phyloP scores from a whole-genome alignment of 2,329 filamentous ascomycete genomes.

The Paraphaeosphaeria minitans region DNA sequence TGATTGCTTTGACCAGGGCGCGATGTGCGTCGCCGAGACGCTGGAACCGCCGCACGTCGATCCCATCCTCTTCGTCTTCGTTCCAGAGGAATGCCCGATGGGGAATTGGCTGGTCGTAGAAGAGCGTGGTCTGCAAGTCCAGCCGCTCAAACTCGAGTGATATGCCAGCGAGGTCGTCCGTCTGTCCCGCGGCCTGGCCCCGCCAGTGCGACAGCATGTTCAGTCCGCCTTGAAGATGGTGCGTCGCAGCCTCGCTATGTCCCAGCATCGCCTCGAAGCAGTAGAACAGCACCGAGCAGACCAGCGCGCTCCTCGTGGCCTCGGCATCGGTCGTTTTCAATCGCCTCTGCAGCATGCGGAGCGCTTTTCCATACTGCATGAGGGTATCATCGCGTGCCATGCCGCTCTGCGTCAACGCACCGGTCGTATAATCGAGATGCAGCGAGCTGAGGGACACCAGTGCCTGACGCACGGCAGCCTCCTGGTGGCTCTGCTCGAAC shows the following conservation, averaged over 20 bases:
- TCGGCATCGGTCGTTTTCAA: background rate
- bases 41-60: background rate
- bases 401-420: background rate
- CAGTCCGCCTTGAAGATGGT: conserved; percentile 11
- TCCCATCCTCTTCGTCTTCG: background rate
- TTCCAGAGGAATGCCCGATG: background rate
- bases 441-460: conserved; percentile 11
- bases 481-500: conserved; percentile 11
- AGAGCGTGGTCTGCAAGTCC: conserved; percentile 10
- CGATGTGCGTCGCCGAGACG: conserved; percentile 8
- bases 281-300: conserved; percentile 13
- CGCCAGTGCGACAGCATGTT: background rate
- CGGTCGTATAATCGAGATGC: conserved; percentile 11
- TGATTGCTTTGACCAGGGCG: conserved; percentile 3
- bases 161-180: conserved; percentile 1
- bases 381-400: conserved; percentile 6
- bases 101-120: conserved; percentile 8
- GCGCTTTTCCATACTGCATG: conserved; percentile 5
- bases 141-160: conserved; percentile 9
- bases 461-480: conserved; percentile 9
- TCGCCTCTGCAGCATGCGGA: conserved; percentile 10
- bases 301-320: conserved; percentile 1
- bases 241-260: conserved; percentile 7
- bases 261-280: conserved; percentile 13
- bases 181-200: background rate